Evolutionary conservation across 257 asterid species (phyloP).

Genomic region (Buddleja alternifolia): DNA sequence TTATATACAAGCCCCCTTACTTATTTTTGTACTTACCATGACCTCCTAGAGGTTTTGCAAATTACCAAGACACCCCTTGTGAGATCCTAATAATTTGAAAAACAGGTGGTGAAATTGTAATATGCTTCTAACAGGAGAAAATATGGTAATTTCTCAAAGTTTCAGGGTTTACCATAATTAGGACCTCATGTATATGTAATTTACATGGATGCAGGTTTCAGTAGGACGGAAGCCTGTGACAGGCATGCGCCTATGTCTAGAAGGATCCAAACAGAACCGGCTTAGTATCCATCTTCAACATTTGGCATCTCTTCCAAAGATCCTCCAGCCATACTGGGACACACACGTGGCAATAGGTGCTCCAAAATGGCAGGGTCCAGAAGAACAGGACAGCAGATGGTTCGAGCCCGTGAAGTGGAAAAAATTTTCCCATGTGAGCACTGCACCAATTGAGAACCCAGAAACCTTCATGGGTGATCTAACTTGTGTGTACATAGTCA

Average conservation of each 20-base stretch:
- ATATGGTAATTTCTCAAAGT: too few species aligned
- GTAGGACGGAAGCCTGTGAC: slow-evolving; percentile 87
- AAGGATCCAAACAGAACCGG: slow-evolving; percentile 74
- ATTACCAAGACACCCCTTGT: too few species aligned
- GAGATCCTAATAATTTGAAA: too few species aligned
- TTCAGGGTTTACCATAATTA: too few species aligned
- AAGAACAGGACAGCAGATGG: slow-evolving; percentile 92
- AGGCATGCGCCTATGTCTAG: slow-evolving; percentile 71
- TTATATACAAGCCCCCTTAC: too few species aligned
- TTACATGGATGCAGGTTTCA: slow-evolving; percentile 53
- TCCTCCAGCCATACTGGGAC: slow-evolving; percentile 83
- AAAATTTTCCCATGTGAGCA: slow-evolving; percentile 81
- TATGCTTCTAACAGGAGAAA: too few species aligned
- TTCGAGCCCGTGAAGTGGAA: slow-evolving; percentile 90
- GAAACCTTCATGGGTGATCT: slow-evolving; percentile 67
- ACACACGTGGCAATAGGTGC: slow-evolving; percentile 75
- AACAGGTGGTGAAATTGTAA: too few species aligned
- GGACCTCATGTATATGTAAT: too few species aligned
- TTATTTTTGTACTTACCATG: too few species aligned
- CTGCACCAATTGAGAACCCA: slow-evolving; percentile 76
- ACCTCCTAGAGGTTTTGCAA: too few species aligned
- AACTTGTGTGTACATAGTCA: slow-evolving; percentile 64
- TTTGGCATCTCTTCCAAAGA: slow-evolving; percentile 62
- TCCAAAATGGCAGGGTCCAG: slow-evolving; percentile 91
- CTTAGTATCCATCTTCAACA: slow-evolving; percentile 71